phyloP scores from a whole-genome alignment of 257 asterid genomes.

The Solanum microdontum region DNA sequence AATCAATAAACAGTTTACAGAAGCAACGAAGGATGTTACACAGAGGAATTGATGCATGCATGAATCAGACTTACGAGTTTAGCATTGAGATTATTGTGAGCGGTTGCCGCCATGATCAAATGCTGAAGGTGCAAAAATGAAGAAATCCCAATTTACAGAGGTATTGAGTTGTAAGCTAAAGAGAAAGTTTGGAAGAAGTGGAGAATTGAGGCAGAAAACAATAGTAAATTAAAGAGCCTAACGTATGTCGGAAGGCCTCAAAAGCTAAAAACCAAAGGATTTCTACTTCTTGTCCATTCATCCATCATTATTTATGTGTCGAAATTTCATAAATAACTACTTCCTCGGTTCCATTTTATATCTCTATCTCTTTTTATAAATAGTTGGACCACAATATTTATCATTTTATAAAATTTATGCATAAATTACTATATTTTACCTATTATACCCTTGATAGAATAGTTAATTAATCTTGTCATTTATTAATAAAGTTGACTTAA shows the following conservation, averaged over 20 bases:
- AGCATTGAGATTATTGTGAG: slow-evolving; percentile 70
- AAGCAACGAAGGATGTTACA: not conserved
- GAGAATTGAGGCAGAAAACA: not conserved
- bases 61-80: slow-evolving; percentile 44
- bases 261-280: not conserved
- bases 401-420: no score
- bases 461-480: no score
- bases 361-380: no score
- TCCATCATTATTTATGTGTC: not conserved
- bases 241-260: no score
- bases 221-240: no score
- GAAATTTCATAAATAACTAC: not conserved
- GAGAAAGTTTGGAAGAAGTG: not conserved
- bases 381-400: no score
- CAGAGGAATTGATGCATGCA: not conserved
- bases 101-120: slow-evolving; percentile 34
- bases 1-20: not conserved
- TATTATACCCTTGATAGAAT: no score
- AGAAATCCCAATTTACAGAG: not conserved
- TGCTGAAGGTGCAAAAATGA: not conserved
- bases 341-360: no score
- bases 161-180: not conserved
- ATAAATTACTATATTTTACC: no score
- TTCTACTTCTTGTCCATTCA: not conserved
- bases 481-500: no score